Percentiles rank a stretch among this genome's conserved stretches.
Conservation (phyloP, 306 rosid genomes). For the Rosa multiflora region DNA sequence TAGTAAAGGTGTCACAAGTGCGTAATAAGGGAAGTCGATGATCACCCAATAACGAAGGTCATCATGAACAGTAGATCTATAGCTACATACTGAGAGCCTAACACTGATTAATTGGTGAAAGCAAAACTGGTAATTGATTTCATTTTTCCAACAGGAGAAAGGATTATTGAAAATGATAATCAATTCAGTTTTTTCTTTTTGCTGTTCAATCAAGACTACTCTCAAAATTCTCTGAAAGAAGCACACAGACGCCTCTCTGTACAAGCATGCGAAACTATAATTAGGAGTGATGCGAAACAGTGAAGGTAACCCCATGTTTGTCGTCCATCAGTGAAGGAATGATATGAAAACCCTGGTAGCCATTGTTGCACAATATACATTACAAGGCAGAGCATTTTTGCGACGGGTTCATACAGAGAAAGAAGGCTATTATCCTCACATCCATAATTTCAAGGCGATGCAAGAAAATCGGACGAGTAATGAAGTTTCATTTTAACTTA, state of each 20-base stretch:
- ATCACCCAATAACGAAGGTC: no score
- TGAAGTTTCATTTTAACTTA: neutral
- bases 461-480: neutral
- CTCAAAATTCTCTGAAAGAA: neutral
- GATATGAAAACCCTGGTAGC: neutral
- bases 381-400: neutral
- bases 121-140: neutral
- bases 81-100: no score
- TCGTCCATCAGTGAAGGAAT: neutral
- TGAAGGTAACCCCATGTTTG: neutral
- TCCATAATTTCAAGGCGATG: neutral
- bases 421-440: neutral
- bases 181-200: neutral
- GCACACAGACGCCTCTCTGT: neutral
- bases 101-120: no score
- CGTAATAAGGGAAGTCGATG: no score
- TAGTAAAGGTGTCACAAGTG: no score
- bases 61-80: no score
- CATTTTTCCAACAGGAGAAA: neutral
- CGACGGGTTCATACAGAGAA: neutral
- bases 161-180: no score
- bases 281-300: neutral
- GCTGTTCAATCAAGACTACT: neutral
- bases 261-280: neutral
- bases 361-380: neutral